Percentiles rank a stretch among this genome's conserved stretches.
These are phyloP conservation scores for Escallonia rubra DNA, from an alignment of 129 eudicot genomes.

Conservation along the genomic window DNA sequence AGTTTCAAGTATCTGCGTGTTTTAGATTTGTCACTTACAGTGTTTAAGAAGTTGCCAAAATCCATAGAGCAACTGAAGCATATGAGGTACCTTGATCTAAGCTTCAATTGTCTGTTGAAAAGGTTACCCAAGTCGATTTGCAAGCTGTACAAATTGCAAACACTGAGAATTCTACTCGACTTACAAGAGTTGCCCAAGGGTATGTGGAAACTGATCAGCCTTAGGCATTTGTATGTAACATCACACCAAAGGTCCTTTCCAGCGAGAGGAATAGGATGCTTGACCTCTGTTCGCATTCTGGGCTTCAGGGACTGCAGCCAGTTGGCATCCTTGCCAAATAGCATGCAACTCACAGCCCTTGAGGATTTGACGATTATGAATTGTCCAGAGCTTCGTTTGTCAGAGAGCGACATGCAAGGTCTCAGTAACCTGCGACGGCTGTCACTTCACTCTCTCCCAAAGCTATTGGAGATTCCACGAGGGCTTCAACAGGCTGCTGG, in stretches of 20 bases:
- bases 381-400: background rate
- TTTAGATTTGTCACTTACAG: background rate
- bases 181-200: slow-evolving; percentile 8
- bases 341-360: background rate
- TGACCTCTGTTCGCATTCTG: slow-evolving; percentile 1
- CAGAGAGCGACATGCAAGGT: background rate
- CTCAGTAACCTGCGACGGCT: background rate
- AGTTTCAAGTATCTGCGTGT: slow-evolving; percentile 1
- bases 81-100: slow-evolving; percentile 4
- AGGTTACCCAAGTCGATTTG: slow-evolving; percentile 7
- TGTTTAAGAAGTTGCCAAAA: background rate
- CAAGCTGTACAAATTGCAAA: slow-evolving; percentile 12
- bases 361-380: background rate
- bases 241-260: background rate
- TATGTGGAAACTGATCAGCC: slow-evolving; percentile 4
- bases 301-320: background rate
- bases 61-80: slow-evolving; percentile 5
- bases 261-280: background rate
- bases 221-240: slow-evolving; percentile 7
- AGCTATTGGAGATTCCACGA: background rate
- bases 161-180: background rate
- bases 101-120: background rate
- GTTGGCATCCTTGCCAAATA: background rate
- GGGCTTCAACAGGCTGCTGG: slow-evolving; percentile 3
- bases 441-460: background rate